Base-by-base conservation (phyloP, 345 rosid genomes). In the Aquilaria sinensis region DNA sequence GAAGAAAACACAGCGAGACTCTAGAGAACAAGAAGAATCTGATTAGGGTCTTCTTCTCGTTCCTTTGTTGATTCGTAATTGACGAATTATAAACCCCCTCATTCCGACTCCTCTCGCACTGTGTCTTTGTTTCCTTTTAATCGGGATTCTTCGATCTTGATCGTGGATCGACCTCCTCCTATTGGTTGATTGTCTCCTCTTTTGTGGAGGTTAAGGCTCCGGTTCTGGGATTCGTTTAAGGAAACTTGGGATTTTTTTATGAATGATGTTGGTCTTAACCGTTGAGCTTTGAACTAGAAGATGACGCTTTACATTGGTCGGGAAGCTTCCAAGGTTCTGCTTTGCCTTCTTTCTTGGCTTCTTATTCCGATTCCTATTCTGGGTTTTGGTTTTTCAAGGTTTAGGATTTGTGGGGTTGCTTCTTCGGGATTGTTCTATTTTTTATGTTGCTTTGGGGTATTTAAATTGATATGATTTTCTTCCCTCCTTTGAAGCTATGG, bases 301-400 rank as follows among this genome's bases (percentile, higher is more conserved):
- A 93, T 93, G 98, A 84, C 87, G 75, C 74, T 85, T 82, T 93
- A 87, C 86, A 85, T 93, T 79, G 85, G 96, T 68, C 97, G 96
- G 64, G 96, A 92, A 81, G 86, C 98, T 85, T 89, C 98, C 1
- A 87, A 90, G 96, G 89, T 86, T 31, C 31, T 55, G 43, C 34
- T 4, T 55, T 51, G 57, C 12, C n/a, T n/a, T 15, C 47, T 57
- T 43, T 31, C 29, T 29, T n/a, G 55, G 58, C n/a, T 33, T 30
- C 6, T 66, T 29, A 12, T 15, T n/a, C 31, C n/a, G 51, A 23
- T 34, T 37, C 7, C 60, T 31, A 15, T 54, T 48, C 43, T 37
- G 51, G 11, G 46, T 30, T 9, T 5, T 46, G 0, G 31, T 31
- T 60, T 8, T 5, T 5, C n/a, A 14, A 50, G 13, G 46, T 45